These are phyloP conservation scores for Tagetes patula DNA, from an alignment of 129 eudicot species.

Conservation along the genomic window DNA sequence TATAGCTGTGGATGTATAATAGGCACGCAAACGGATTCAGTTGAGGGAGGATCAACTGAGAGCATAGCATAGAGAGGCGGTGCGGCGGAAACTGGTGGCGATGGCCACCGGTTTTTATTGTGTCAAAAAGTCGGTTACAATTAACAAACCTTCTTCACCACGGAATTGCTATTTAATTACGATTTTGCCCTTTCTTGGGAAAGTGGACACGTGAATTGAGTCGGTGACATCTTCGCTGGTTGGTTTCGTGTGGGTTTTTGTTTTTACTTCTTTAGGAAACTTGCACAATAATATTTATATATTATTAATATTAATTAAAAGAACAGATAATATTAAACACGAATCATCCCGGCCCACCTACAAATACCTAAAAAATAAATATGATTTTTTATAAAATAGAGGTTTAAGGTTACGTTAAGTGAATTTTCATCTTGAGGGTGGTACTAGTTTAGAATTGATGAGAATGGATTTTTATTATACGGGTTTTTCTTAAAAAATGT, in stretches of 20 bases:
- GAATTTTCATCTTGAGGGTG: too few relatives aligned
- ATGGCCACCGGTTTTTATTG: conserved; percentile 24
- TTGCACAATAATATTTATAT: too few relatives aligned
- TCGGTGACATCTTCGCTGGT: conserved; percentile 12
- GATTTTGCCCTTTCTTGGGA: conserved; percentile 24
- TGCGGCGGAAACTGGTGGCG: conserved; percentile 37
- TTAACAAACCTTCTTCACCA: conserved; percentile 29
- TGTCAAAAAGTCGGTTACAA: conserved; percentile 20
- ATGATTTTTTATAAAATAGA: too few relatives aligned
- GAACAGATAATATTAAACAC: too few relatives aligned
- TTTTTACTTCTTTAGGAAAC: too few relatives aligned
- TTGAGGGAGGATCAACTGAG: not conserved
- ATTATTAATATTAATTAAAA: too few relatives aligned
- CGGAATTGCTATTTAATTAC: conserved; percentile 19
- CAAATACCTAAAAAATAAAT: too few relatives aligned
- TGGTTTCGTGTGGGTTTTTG: conserved; percentile 11
- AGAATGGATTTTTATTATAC: too few relatives aligned
- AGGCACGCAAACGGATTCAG: conserved; percentile 34
- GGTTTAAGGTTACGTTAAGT: too few relatives aligned
- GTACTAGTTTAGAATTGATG: too few relatives aligned
- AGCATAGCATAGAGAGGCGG: not conserved
- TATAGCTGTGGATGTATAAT: not conserved
- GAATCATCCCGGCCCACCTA: too few relatives aligned
- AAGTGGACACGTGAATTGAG: conserved; percentile 21
- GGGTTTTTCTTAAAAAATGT: too few relatives aligned